Conservation (phyloP, 139 green algal genomes). For the Chlamydomonas sp. region DNA sequence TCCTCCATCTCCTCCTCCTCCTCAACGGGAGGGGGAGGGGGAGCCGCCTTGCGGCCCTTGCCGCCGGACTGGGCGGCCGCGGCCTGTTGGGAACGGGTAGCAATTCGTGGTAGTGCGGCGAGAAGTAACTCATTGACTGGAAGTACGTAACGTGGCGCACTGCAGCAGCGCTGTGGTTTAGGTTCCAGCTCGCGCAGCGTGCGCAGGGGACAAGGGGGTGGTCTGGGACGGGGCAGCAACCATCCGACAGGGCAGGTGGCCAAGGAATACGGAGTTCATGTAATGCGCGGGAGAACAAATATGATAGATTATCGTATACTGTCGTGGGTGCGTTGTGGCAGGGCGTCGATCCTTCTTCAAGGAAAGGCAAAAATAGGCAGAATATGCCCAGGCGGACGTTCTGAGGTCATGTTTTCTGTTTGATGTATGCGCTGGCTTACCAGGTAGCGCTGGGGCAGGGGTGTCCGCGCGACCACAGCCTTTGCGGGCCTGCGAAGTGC, state of each 20-base stretch:
- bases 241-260: too few relatives aligned
- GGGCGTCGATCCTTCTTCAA: too few relatives aligned
- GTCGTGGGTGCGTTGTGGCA: too few relatives aligned
- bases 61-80: neutral
- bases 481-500: neutral
- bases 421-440: neutral
- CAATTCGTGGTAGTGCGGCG: neutral
- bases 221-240: too few relatives aligned
- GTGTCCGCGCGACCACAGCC: neutral
- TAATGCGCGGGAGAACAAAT: too few relatives aligned
- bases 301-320: too few relatives aligned
- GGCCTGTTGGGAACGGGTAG: neutral
- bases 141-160: too few relatives aligned
- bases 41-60: constrained; percentile 13
- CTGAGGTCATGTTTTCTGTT: neutral
- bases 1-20: constrained; percentile 1
- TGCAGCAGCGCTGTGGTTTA: too few relatives aligned
- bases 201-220: too few relatives aligned
- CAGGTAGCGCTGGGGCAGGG: neutral
- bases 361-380: neutral
- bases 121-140: neutral
- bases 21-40: constrained; percentile 2
- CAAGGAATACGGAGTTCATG: too few relatives aligned
- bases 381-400: neutral
- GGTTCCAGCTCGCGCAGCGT: too few relatives aligned